A percentile compares a stretch with the other conserved stretches of the same genome.
phyloP scores from a whole-genome alignment of 2,329 filamentous ascomycete genomes.

The Xylariales sp. region DNA sequence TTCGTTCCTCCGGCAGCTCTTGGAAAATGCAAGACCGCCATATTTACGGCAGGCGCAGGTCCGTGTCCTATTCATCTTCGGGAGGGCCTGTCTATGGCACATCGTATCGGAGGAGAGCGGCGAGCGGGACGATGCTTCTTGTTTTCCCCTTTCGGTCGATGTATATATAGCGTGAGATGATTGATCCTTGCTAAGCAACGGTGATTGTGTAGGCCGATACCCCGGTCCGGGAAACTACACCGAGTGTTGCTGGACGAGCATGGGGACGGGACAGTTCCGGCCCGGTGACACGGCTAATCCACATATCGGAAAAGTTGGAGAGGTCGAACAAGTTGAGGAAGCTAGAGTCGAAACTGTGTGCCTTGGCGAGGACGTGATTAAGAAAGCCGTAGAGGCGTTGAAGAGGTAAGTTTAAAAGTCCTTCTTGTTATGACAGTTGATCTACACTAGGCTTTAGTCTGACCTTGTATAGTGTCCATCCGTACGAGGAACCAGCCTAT shows the following conservation, averaged over 20 bases:
- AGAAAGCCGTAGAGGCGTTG: conserved; percentile 56
- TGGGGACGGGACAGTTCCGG: conserved; percentile 61
- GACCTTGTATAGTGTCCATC: conserved; percentile 35
- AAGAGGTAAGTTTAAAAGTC: conserved; percentile 49
- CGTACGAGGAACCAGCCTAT: conserved; percentile 49
- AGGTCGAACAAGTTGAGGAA: conserved; percentile 56
- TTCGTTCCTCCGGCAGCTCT: conserved; percentile 40
- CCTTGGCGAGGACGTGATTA: conserved; percentile 51
- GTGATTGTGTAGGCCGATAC: conserved; percentile 52
- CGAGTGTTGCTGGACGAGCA: conserved; percentile 46
- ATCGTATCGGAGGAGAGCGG: too few species aligned
- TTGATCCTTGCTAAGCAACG: too few species aligned
- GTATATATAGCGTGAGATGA: too few species aligned
- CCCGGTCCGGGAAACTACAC: conserved; percentile 47
- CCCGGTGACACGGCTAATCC: conserved; percentile 59
- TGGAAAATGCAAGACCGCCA: conserved; percentile 46
- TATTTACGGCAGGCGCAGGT: conserved; percentile 55
- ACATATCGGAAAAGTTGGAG: conserved; percentile 53
- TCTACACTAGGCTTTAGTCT: not conserved
- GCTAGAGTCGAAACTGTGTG: conserved; percentile 60
- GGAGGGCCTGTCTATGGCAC: too few species aligned
- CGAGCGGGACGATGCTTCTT: too few species aligned
- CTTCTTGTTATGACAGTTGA: not conserved
- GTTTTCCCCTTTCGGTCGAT: too few species aligned
- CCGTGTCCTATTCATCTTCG: too few species aligned